A percentile compares a stretch with the other conserved stretches of the same genome.
Conservation (phyloP, 768 basidiomycete genomes). For the Phlegmacium glaucopus region DNA sequence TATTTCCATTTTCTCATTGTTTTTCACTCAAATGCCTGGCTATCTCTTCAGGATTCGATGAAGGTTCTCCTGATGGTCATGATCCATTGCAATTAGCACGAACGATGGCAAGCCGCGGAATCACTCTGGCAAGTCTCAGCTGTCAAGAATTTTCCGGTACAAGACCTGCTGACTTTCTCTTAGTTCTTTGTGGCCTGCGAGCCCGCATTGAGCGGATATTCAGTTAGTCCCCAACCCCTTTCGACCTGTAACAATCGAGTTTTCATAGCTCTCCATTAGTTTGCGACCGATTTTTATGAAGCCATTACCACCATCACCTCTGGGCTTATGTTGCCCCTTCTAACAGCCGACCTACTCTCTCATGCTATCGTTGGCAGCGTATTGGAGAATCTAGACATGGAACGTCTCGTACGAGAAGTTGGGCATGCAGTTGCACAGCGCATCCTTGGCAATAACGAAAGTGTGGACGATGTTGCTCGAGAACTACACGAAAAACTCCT, state of each 20-base stretch:
- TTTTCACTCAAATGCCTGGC: constrained; percentile 10
- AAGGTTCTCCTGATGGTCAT: constrained; percentile 90
- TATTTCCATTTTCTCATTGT: constrained; percentile 10
- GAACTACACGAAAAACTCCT: constrained; percentile 91
- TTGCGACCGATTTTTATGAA: constrained; percentile 92
- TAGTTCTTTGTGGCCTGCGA: constrained; percentile 99
- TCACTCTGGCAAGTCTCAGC: constrained; percentile 67
- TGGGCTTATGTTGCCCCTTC: constrained; percentile 93
- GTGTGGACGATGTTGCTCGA: constrained; percentile 93
- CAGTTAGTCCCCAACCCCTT: constrained; percentile 42
- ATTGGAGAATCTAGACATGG: constrained; percentile 98
- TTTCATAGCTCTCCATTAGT: constrained; percentile 38
- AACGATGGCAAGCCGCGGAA: constrained; percentile 87
- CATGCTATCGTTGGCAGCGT: constrained; percentile 97
- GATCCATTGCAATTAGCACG: constrained; percentile 88
- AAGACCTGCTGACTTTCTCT: constrained; percentile 5
- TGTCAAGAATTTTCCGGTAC: neutral
- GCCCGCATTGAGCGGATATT: constrained; percentile 90
- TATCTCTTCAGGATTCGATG: constrained; percentile 69
- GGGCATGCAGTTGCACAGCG: constrained; percentile 91
- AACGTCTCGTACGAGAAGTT: constrained; percentile 91
- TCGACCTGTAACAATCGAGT: neutral
- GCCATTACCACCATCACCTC: constrained; percentile 92
- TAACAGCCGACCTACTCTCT: constrained; percentile 90
- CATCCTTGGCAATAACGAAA: constrained; percentile 90